Conservation (phyloP, 306 rosid species). For the Pachyrhizus erosus region DNA sequence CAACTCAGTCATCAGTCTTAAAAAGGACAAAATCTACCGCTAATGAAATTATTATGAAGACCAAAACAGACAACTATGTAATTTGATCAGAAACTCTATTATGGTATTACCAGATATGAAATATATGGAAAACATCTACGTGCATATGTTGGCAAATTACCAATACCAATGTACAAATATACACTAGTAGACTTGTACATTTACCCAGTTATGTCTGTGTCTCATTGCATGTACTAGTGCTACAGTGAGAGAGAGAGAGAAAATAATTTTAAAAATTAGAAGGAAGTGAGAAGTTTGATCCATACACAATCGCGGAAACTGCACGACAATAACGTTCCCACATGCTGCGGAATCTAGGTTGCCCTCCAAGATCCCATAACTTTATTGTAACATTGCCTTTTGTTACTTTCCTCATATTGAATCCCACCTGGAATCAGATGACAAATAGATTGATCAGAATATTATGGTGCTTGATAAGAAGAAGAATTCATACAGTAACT, state of each 20-base stretch:
- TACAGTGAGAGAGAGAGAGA: not conserved
- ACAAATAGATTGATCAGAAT: conserved; percentile 28
- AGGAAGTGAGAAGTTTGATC: conserved; percentile 36
- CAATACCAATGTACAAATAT: not conserved
- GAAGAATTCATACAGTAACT: conserved; percentile 28
- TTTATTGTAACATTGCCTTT: conserved; percentile 93
- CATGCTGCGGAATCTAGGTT: conserved; percentile 97
- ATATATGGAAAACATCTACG: not conserved
- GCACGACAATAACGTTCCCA: conserved; percentile 97
- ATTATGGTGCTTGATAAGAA: conserved; percentile 5
- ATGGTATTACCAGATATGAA: not conserved
- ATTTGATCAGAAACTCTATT: conserved; percentile 21
- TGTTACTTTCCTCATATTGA: conserved; percentile 92
- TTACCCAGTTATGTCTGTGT: conserved; percentile 22
- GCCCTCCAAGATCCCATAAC: conserved; percentile 98
- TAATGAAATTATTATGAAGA: not conserved
- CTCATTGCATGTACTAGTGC: conserved; percentile 1
- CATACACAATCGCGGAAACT: conserved; percentile 92
- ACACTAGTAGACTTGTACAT: not conserved
- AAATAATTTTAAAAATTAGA: conserved; percentile 17
- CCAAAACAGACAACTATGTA: conserved; percentile 13
- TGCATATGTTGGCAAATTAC: conserved; percentile 10
- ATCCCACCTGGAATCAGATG: conserved; percentile 76
- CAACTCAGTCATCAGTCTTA: not conserved
- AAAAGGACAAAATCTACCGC: conserved; percentile 16